Evolutionary conservation across 805 yeast species (phyloP), one percentile per base, ranked within the genome.

Genomic region (Hagleromyces aurorensis): DNA sequence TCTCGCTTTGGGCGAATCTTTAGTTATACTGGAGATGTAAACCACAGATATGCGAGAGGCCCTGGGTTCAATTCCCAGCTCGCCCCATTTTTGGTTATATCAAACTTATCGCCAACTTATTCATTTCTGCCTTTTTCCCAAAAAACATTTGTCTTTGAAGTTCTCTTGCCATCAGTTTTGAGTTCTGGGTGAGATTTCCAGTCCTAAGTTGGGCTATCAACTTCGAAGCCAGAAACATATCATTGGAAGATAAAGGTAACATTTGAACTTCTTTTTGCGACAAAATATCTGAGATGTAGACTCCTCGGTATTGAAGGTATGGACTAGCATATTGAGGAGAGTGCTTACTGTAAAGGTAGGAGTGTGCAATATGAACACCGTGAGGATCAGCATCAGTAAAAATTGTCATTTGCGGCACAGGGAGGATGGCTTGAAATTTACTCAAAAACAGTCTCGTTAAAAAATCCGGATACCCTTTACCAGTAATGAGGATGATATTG

Each of bases 401-500:
- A 1, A 73, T 72, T 54, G 50, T 6, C 12, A 12, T 18, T 12
- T 18, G 17, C n/a, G n/a, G n/a, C n/a, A n/a, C n/a, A n/a, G n/a
- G n/a, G n/a, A n/a, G 51, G 25, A 7, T 32, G 21, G 5, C 15
- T 17, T 23, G 29, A 16, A 70, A 32, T 26, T 32, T 37, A 3
- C 48, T 33, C 1, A 72, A 43, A 40, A 77, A 73, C 8, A 38
- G 33, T 31, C 63, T 61, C 0, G 85, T 75, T 10, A 72, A 44
- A 12, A 57, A 46, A 50, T 80, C 87, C 0, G 87, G 84, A 40
- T 65, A 77, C 0, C 89, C 89, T 44, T 76, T 78, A 0, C 81
- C 85, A 0, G 85, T 77, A 6, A 79, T 50, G 1, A 72, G 12
- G 2, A 71, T 37, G 10, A 58, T 32, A 6, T 40, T 32, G 18